A percentile compares a stretch with the other conserved stretches of the same genome.
phyloP scores from a whole-genome alignment of 768 basidiomycete genomes.

The Boletus insuetus region DNA sequence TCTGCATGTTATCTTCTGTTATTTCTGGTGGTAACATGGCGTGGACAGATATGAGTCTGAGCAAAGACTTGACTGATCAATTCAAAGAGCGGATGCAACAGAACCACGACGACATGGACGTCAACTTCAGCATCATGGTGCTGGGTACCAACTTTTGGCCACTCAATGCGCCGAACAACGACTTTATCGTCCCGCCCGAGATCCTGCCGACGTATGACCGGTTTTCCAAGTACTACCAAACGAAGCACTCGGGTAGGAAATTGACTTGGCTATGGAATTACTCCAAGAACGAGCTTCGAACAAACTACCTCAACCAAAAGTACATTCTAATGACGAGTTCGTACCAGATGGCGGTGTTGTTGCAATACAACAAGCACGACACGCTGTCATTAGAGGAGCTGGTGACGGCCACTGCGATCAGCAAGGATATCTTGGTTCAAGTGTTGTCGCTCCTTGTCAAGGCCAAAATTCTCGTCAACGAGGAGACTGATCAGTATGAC shows the following conservation, averaged over 20 bases:
- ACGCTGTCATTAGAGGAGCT: constrained; percentile 82
- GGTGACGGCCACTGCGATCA: constrained; percentile 71
- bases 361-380: constrained; percentile 92
- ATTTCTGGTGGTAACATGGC: constrained; percentile 1
- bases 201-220: constrained; percentile 85
- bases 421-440: constrained; percentile 76
- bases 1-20: not conserved
- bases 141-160: constrained; percentile 98
- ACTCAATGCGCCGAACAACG: constrained; percentile 74
- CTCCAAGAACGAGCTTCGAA: constrained; percentile 93
- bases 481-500: constrained; percentile 88
- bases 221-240: constrained; percentile 91
- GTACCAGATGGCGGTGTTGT: constrained; percentile 91
- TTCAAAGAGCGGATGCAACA: constrained; percentile 93
- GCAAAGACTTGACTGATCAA: constrained; percentile 91
- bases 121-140: constrained; percentile 92
- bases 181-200: constrained; percentile 87
- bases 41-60: constrained; percentile 83
- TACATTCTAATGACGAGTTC: constrained; percentile 95
- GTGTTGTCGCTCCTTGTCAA: constrained; percentile 67
- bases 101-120: constrained; percentile 80
- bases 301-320: constrained; percentile 90
- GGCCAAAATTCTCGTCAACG: constrained; percentile 85
- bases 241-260: constrained; percentile 91
- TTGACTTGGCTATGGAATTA: constrained; percentile 99